Evolutionary conservation across 306 rosid genomes (phyloP).

Genomic region (Ammopiptanthus mongolicus): DNA sequence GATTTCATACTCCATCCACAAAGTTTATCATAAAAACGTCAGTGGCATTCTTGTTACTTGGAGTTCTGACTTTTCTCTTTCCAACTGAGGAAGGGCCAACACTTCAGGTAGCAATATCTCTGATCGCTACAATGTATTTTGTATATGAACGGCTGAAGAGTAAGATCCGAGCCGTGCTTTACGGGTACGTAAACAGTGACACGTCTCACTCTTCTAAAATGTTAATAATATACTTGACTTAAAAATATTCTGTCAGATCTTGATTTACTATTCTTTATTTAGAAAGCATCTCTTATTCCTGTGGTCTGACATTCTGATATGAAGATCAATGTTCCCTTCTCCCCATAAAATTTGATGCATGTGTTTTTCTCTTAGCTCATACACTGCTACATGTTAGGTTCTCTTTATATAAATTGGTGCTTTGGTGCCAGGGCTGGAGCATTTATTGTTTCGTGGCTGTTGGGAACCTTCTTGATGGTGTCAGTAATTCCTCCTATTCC

Average conservation of each 20-base stretch:
- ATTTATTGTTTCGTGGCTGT: slow-evolving; percentile 74
- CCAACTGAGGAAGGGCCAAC: slow-evolving; percentile 99
- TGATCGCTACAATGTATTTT: slow-evolving; percentile 77
- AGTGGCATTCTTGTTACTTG: slow-evolving; percentile 60
- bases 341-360: slow-evolving; percentile 3
- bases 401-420: slow-evolving; percentile 13
- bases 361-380: background rate
- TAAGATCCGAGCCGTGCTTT: slow-evolving; percentile 66
- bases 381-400: background rate
- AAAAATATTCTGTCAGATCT: background rate
- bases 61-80: slow-evolving; percentile 65
- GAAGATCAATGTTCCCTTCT: background rate
- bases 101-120: slow-evolving; percentile 86
- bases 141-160: slow-evolving; percentile 73
- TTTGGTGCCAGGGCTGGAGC: slow-evolving; percentile 80
- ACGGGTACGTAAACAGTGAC: slow-evolving; percentile 58
- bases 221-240: background rate
- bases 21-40: slow-evolving; percentile 75
- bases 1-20: slow-evolving; percentile 78
- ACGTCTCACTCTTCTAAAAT: background rate
- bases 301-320: background rate
- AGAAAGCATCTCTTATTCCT: background rate
- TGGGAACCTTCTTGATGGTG: slow-evolving; percentile 99
- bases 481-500: slow-evolving; percentile 83
- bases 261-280: background rate